Conservation (phyloP, 345 rosid genomes). For the Barbarea vulgaris region DNA sequence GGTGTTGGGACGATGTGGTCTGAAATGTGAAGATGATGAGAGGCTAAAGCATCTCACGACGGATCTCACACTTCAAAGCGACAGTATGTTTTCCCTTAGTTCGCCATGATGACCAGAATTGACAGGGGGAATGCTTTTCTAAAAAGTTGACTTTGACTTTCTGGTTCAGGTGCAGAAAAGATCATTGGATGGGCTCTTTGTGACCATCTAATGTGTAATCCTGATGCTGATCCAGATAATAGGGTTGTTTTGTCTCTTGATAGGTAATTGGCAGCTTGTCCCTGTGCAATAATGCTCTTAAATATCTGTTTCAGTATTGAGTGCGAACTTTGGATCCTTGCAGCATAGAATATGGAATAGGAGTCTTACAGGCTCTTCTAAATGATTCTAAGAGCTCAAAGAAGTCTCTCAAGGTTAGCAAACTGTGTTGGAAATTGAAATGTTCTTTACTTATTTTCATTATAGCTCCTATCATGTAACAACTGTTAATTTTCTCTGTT, state of each 20-base stretch:
- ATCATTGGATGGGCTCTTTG: slow-evolving; percentile 86
- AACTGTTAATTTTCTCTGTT: neutral
- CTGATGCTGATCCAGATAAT: slow-evolving; percentile 58
- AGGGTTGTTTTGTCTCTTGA: slow-evolving; percentile 66
- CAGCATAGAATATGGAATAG: slow-evolving; percentile 80
- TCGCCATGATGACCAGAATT: slow-evolving; percentile 8
- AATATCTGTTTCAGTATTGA: slow-evolving; percentile 5
- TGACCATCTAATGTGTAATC: slow-evolving; percentile 75
- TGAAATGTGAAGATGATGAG: slow-evolving; percentile 79
- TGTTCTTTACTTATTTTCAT: slow-evolving; percentile 3
- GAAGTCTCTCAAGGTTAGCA: slow-evolving; percentile 74
- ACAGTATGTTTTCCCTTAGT: slow-evolving; percentile 51
- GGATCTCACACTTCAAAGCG: slow-evolving; percentile 77
- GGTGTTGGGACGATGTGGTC: slow-evolving; percentile 65
- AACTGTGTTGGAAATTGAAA: neutral
- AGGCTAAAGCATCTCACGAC: slow-evolving; percentile 53
- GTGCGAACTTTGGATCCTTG: slow-evolving; percentile 37
- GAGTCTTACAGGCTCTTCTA: slow-evolving; percentile 62
- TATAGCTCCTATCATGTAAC: neutral
- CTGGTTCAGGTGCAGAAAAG: slow-evolving; percentile 77
- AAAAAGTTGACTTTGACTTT: neutral
- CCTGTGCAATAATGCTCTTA: neutral
- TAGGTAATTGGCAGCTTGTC: slow-evolving; percentile 54
- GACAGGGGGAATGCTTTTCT: neutral
- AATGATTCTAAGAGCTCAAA: slow-evolving; percentile 78